Conservation (phyloP, 2,329 filamentous ascomycete species). For the Alternaria brassicae region DNA sequence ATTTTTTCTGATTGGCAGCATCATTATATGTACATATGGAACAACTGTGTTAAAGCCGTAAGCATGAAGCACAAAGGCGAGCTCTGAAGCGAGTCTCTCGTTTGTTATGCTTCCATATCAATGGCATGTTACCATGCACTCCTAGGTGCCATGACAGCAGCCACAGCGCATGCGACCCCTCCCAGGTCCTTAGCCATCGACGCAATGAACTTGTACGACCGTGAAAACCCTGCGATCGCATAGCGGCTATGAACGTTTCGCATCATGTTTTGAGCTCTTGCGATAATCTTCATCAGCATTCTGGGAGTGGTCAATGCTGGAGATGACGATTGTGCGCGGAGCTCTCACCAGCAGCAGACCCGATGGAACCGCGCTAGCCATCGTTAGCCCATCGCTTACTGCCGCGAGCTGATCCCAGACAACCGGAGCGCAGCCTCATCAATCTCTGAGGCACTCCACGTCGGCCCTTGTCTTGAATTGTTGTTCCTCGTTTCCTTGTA, state of each 20-base stretch:
- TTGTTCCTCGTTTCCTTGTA: slow-evolving; percentile 5
- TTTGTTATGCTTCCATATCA: background rate
- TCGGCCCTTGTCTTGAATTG: slow-evolving; percentile 1
- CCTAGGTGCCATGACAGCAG: slow-evolving; percentile 1
- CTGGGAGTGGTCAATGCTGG: background rate
- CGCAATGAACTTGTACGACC: background rate
- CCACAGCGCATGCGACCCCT: slow-evolving; percentile 12
- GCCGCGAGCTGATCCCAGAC: slow-evolving; percentile 15
- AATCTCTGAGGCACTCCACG: slow-evolving; percentile 19
- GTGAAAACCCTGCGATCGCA: background rate
- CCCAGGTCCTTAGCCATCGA: background rate
- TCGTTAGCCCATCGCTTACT: slow-evolving; percentile 18
- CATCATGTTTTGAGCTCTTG: background rate
- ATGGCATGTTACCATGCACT: background rate
- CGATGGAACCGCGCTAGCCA: slow-evolving; percentile 16
- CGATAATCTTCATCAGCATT: background rate
- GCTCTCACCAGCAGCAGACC: slow-evolving; percentile 29
- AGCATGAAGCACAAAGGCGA: background rate
- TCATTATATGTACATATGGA: background rate
- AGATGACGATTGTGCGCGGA: slow-evolving; percentile 23
- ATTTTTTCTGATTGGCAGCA: background rate
- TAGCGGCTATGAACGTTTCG: background rate
- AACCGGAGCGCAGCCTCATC: slow-evolving; percentile 14
- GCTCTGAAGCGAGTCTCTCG: background rate
- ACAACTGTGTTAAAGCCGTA: background rate